Percentiles rank a stretch among this genome's conserved stretches.
phyloP scores from a whole-genome alignment of 306 rosid genomes.

The Luffa aegyptiaca region DNA sequence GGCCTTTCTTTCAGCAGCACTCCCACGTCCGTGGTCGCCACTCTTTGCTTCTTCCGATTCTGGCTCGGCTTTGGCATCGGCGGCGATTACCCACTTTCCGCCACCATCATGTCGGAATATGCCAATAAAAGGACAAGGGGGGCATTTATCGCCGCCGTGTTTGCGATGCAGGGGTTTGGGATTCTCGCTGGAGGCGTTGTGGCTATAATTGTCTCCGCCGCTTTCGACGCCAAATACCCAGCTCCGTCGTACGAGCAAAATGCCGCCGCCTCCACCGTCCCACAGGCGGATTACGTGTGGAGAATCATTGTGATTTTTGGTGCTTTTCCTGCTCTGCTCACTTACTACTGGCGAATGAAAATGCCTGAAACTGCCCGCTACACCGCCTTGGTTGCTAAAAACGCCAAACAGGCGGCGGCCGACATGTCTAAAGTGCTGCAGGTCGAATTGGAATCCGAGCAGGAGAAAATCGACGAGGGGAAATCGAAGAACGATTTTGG shows the following conservation, averaged over 20 bases:
- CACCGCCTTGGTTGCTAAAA: constrained; percentile 83
- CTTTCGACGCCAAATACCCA: constrained; percentile 38
- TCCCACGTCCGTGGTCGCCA: constrained; percentile 43
- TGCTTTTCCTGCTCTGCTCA: constrained; percentile 62
- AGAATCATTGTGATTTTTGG: constrained; percentile 73
- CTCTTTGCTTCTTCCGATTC: constrained; percentile 76
- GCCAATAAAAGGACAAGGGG: constrained; percentile 82
- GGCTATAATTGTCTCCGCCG: constrained; percentile 54
- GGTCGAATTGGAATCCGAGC: constrained; percentile 46
- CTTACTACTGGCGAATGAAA: constrained; percentile 74
- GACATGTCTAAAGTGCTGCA: constrained; percentile 75
- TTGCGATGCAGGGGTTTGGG: constrained; percentile 94
- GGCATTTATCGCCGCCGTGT: constrained; percentile 83
- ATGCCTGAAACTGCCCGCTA: constrained; percentile 95
- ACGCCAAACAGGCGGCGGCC: constrained; percentile 54
- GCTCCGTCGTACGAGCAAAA: constrained; percentile 32
- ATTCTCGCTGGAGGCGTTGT: constrained; percentile 68
- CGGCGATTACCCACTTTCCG: constrained; percentile 93
- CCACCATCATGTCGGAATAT: constrained; percentile 92
- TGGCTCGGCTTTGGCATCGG: constrained; percentile 95
- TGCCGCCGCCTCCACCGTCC: constrained; percentile 39
- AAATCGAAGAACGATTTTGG: constrained; percentile 41
- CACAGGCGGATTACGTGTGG: constrained; percentile 77
- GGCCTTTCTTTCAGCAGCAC: constrained; percentile 63
- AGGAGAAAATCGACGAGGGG: constrained; percentile 18